These are phyloP conservation scores for Rachicladosporium sp. DNA, from an alignment of 2,329 filamentous ascomycete genomes.

Conservation along the genomic window DNA sequence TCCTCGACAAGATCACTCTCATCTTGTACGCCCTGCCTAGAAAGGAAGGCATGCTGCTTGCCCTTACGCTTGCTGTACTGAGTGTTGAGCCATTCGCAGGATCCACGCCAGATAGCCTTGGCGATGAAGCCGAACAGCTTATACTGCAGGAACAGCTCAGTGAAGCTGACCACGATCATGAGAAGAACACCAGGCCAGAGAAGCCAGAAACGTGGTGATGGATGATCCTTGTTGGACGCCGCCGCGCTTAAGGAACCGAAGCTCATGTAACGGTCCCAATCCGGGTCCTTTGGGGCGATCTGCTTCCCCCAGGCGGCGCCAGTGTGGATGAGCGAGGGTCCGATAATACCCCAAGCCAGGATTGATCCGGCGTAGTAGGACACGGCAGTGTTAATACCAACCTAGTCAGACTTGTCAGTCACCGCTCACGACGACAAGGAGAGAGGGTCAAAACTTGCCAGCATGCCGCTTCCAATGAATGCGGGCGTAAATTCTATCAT, in stretches of 20 bases:
- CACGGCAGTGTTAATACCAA: slow-evolving; percentile 45
- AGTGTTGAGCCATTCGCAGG: slow-evolving; percentile 32
- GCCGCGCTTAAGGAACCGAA: slow-evolving; percentile 28
- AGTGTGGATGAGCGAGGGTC: slow-evolving; percentile 43
- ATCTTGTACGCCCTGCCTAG: slow-evolving; percentile 27
- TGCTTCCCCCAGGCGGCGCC: slow-evolving; percentile 34
- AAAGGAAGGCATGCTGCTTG: slow-evolving; percentile 30
- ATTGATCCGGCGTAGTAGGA: slow-evolving; percentile 47
- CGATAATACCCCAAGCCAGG: slow-evolving; percentile 46
- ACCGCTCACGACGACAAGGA: too few relatives aligned
- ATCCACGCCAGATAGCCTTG: slow-evolving; percentile 38
- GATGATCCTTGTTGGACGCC: slow-evolving; percentile 29
- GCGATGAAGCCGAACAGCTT: slow-evolving; percentile 33
- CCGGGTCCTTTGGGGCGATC: slow-evolving; percentile 16
- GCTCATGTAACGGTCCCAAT: slow-evolving; percentile 32
- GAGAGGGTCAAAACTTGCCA: slow-evolving; percentile 14
- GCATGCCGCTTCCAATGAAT: slow-evolving; percentile 48
- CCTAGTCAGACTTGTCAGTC: slow-evolving; percentile 10
- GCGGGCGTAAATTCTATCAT: slow-evolving; percentile 47
- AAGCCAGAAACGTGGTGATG: slow-evolving; percentile 40
- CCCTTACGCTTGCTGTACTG: slow-evolving; percentile 26
- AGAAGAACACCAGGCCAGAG: slow-evolving; percentile 40
- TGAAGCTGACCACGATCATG: slow-evolving; percentile 41
- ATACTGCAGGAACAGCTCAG: slow-evolving; percentile 16
- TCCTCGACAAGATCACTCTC: slow-evolving; percentile 38